Base-by-base conservation (phyloP, 805 yeast genomes). In the Schwanniomyces sp. region DNA sequence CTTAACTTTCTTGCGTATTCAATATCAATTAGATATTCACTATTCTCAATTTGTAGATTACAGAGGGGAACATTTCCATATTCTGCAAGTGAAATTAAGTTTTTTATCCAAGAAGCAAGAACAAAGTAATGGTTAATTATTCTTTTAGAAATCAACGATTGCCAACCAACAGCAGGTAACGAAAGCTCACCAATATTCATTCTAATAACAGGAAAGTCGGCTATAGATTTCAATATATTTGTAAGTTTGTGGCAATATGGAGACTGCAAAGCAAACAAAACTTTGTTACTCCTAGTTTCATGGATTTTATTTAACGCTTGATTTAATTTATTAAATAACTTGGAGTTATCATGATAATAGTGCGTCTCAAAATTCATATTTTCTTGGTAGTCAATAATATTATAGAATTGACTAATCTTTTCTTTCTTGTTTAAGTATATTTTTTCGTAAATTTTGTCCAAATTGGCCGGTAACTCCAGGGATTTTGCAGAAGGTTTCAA, bases 61-160 rank as follows among this genome's bases (percentile, higher is more conserved):
- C 98, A 89, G 30, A 94, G 61, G 1, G 99, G 99, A 43, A 94
- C 79, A 46, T 86, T 84, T 36, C 92, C 81, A 60, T 86, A 89
- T 48, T 78, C 76, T 0, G 97, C 76, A 45, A 89, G 63, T 0
- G 81, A 71, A 16, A 84, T 75, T 67, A 89, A 72, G 56, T 85
- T 85, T 34, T 76, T 72, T 26, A 91, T 60, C 88, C 96, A 86
- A 1, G 83, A 71, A 0, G 94, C 86, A 40, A 91, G 67, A 0
- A 88, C 82, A 40, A 92, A 74, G 62, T 83, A 82, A 53, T 87
- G 91, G 55, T 84, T 85, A 37, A 85, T 74, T 4, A 89, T 70
- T 52, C 89, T 71, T 52, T 82, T 84, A 45, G 84, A 70, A 7
- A 89, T 75, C 11, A 81, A 70, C 1, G 80, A 63, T 61, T 89